These are phyloP conservation scores for Boeremia lycopersici DNA, from an alignment of 2,329 filamentous ascomycete species.

Conservation along the genomic window DNA sequence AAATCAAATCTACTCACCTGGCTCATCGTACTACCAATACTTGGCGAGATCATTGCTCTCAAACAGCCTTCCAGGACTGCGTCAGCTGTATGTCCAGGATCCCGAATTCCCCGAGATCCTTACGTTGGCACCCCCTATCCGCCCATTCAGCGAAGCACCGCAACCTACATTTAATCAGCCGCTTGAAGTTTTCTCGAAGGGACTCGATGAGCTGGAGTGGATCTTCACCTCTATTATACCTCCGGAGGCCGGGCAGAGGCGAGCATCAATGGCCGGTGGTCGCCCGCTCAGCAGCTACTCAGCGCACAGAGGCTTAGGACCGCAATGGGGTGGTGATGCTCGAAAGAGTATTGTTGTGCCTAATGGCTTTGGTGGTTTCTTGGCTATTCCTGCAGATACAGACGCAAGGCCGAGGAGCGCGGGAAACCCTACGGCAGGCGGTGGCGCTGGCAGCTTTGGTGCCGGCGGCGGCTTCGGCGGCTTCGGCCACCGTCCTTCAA, in stretches of 20 bases:
- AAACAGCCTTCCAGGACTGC: conserved; percentile 74
- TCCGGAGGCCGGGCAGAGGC: conserved; percentile 50
- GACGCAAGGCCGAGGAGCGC: conserved; percentile 44
- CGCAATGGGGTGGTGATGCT: conserved; percentile 65
- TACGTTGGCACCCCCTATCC: conserved; percentile 70
- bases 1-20: conserved; percentile 60
- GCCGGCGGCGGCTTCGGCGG: conserved; percentile 16
- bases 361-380: conserved; percentile 70
- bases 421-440: conserved; percentile 32
- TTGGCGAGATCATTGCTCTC: conserved; percentile 81
- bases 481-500: conserved; percentile 30
- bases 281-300: conserved; percentile 54
- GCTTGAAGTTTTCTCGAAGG: conserved; percentile 69
- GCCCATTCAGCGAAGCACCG: conserved; percentile 55
- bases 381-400: conserved; percentile 61
- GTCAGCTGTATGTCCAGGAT: conserved; percentile 84
- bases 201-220: conserved; percentile 71
- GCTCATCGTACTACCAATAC: conserved; percentile 78
- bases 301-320: conserved; percentile 55
- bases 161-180: conserved; percentile 58
- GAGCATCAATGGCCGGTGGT: conserved; percentile 48
- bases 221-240: conserved; percentile 68
- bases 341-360: conserved; percentile 68
- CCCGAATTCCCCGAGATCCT: conserved; percentile 81
- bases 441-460: conserved; percentile 21